Base-by-base conservation (phyloP, 2,329 filamentous ascomycete genomes). In the Lecanicillium sp. region DNA sequence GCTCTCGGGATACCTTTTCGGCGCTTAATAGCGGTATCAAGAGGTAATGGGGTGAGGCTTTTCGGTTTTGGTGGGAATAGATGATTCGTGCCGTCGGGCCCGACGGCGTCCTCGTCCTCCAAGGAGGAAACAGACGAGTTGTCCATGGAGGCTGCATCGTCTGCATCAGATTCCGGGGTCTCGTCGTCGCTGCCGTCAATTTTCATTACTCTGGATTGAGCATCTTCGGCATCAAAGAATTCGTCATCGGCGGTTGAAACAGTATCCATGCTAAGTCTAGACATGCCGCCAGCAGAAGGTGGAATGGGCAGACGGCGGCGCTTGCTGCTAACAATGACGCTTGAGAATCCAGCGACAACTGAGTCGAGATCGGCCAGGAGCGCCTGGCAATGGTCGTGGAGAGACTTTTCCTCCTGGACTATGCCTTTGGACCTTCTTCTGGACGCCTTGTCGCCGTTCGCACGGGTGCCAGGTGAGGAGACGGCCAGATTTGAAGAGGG, bases 151-250 rank as follows among this genome's bases (percentile, higher is more conserved):
- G 65, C 67, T 13, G 54, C 75, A 33, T 79, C 75, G 15, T 74
- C 70, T 10, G 64, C 71, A 36, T 78, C 78, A 14, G 72, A 77
- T 5, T 60, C 64, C 5, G 67, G 66, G 5, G 71, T 70, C 44
- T 84, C 83, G 37, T 82, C 80, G 36, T 85, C 84, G 53, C 79
- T 86, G 33, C 75, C 78, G 43, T 69, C 61, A 37, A 96, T 90
- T 35, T 81, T 81, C 45, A 94, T 69, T 8, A 95, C 69, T 39
- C 85, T 80, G 7, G 81, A 79, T 13, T 65, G 65, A 17, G 62
- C 67, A 49, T 76, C 74, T 52, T 84, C 80, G 1, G 92, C 92
- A 57, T 98, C 92, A 51, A 96, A 98, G 62, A 97, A 98, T 56
- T 97, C 90, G 41, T 94, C 86, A 3, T 76, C 76, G 2, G 85